Base-by-base conservation (phyloP, 345 rosid genomes). In the Euphorbia lathyris region DNA sequence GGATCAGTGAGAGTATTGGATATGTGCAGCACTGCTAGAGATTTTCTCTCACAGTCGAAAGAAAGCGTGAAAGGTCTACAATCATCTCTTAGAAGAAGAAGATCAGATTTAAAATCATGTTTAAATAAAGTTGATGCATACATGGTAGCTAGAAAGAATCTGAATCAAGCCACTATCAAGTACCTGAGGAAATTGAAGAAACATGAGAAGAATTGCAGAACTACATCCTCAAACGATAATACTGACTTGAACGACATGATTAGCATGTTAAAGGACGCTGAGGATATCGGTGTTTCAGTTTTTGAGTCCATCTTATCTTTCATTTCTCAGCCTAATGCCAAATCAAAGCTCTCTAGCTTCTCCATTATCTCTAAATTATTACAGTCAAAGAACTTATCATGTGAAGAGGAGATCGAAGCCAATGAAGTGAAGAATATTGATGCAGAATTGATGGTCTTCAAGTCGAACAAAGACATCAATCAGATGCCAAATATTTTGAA, bases 231-330 rank as follows among this genome's bases (percentile, higher is more conserved):
- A n/a, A n/a, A n/a, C n/a, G n/a, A n/a, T n/a, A n/a, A n/a, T n/a
- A n/a, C n/a, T n/a, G n/a, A n/a, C n/a, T 12, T 9, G 22, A 74
- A 38, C 29, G 22, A 32, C 17, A 51, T 32, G 26, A 16, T 23
- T 9, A 57, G 47, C 5, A 2, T 59, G 11, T 63, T 8, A 1
- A 36, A 40, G 13, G 62, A 48, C 17, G 66, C 58, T 20, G 76
- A 79, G 27, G 70, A 69, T 48, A 22, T 55, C 11, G 53, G 78
- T 17, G 0, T 56, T 27, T 9, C 23, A 29, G 22, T 56, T 9
- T 79, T 79, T 11, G 61, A 75, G 47, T 75, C 74, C 20, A 16
- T 72, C 2, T 30, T 63, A 42, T 42, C 34, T 22, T 63, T 23
- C 52, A 63, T 63, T 40, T 63, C 66, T 63, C 66, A 63, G 29